Evolutionary conservation across 2,329 filamentous ascomycete species (phyloP), one percentile per base, ranked within the genome.

Genomic region (Clonostachys rhizophaga): DNA sequence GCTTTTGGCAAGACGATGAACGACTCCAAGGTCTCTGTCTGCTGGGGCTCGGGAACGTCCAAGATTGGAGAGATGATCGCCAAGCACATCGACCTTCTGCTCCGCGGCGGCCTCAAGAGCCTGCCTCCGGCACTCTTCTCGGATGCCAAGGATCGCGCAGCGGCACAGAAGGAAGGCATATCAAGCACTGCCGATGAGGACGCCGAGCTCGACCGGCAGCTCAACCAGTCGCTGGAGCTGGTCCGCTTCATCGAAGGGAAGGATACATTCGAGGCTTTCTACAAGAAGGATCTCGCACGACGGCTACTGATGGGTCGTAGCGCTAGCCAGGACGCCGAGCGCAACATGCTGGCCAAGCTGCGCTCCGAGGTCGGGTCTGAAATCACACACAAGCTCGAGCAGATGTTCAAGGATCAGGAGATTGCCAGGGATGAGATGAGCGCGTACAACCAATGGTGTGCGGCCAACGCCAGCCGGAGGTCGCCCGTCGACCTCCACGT

Each of bases 401-500:
- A 92, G 52, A 99, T 99, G 94, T 99, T 99, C 74, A 96, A 95
- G 65, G 94, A 99, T 60, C 90, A 97, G 65, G 91, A 96, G 61
- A 78, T 96, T 17, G 89, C 89, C 12, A 87, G 87, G 50, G 94
- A 97, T 57, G 92, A 97, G 62, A 95, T 97, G 86, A 70, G 78
- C n/a, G 82, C 87, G 0, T 99, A 95, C 70, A 94, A 87, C 64
- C 78, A 67, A 65, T 91, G 66, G 68, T 76, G 78, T 14, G 75
- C 79, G 14, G 75, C 76, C 45, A 77, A 77, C 47, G 64, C 54
- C 3, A 69, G 69, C 5, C 59, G 61, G 34, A 81, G 75, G 49
- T 65, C 75, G 6, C 63, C 69, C 2, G 64, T 96, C 40, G 66
- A 70, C 42, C 75, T 97, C 14, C 83, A 83, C 51, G 94, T 97